Evolutionary conservation across 768 basidiomycete genomes (phyloP).

Genomic region (Macrolepiota dolichaula): DNA sequence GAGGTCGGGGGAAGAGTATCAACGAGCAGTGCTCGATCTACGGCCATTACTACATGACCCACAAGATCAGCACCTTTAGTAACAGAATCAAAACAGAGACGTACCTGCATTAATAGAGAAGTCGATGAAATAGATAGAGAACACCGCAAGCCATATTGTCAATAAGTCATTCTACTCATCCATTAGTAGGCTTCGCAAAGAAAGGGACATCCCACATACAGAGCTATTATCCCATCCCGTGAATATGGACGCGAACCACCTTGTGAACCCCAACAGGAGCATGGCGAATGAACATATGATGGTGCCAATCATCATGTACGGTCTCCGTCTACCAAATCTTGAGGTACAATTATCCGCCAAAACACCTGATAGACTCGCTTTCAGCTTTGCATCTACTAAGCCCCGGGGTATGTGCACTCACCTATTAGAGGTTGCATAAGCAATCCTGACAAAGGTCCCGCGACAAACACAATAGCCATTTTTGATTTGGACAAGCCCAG

Average conservation of each 20-base stretch:
- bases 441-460: constrained; percentile 87
- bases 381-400: not conserved
- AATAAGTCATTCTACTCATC: constrained; percentile 43
- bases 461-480: constrained; percentile 90
- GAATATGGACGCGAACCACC: constrained; percentile 56
- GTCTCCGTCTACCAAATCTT: constrained; percentile 78
- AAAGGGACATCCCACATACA: constrained; percentile 19
- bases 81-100: not conserved
- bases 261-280: constrained; percentile 81
- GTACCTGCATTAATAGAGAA: constrained; percentile 53
- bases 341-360: constrained; percentile 85
- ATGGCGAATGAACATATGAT: constrained; percentile 65
- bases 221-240: constrained; percentile 27
- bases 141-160: constrained; percentile 75
- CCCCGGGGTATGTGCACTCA: constrained; percentile 20
- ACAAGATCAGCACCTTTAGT: not conserved
- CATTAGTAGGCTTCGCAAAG: not conserved
- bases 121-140: constrained; percentile 49
- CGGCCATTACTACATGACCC: constrained; percentile 65
- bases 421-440: constrained; percentile 91
- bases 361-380: constrained; percentile 41
- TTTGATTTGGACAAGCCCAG: constrained; percentile 83
- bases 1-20: constrained; percentile 72
- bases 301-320: constrained; percentile 79
- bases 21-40: constrained; percentile 87